A percentile compares a stretch with the other conserved stretches of the same genome.
phyloP scores from a whole-genome alignment of 805 yeast species.

The Starmera caribaea region DNA sequence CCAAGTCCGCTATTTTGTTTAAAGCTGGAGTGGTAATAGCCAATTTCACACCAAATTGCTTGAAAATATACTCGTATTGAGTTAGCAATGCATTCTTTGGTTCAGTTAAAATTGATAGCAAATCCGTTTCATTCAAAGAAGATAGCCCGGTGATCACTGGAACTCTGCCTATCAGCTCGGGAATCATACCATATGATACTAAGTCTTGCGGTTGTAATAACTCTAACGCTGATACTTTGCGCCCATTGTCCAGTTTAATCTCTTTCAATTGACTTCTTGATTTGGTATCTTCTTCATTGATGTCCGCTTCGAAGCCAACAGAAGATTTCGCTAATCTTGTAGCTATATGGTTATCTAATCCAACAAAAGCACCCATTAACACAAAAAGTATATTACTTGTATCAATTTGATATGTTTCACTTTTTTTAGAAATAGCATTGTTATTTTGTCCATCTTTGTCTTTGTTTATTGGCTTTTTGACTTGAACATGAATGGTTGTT shows the following conservation, averaged over 20 bases:
- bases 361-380: conserved; percentile 55
- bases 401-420: conserved; percentile 38
- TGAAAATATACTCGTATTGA: conserved; percentile 45
- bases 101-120: conserved; percentile 40
- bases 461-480: conserved; percentile 30
- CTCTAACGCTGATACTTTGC: conserved; percentile 31
- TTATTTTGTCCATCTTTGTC: conserved; percentile 21
- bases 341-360: conserved; percentile 39
- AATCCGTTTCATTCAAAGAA: conserved; percentile 34
- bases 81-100: conserved; percentile 45
- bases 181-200: conserved; percentile 44
- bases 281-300: conserved; percentile 5
- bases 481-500: conserved; percentile 36
- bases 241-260: conserved; percentile 27
- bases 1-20: conserved; percentile 35
- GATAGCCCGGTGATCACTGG: conserved; percentile 43
- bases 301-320: conserved; percentile 16
- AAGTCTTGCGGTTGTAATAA: conserved; percentile 41
- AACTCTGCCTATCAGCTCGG: conserved; percentile 50
- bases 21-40: conserved; percentile 40
- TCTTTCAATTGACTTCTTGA: conserved; percentile 21
- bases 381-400: conserved; percentile 48
- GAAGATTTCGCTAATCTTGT: conserved; percentile 24
- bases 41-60: conserved; percentile 40
- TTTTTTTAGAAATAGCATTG: conserved; percentile 23